phyloP scores from a whole-genome alignment of 257 asterid species.

The Marsdenia floribunda region DNA sequence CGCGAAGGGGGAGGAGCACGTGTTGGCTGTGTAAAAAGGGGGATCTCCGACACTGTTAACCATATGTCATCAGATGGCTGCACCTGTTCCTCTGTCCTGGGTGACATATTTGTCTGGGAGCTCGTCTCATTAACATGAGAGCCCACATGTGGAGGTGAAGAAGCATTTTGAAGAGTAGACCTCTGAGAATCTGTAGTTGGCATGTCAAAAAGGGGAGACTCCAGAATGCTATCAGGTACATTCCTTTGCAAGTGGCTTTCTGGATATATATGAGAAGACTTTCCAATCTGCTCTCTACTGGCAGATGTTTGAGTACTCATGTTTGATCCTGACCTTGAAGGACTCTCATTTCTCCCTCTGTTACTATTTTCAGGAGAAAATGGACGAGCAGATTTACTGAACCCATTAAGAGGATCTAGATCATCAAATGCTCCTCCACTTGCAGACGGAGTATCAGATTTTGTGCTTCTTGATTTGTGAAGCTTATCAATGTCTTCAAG shows the following conservation, averaged over 20 bases:
- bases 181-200: slow-evolving; percentile 61
- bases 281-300: slow-evolving; percentile 42
- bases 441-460: slow-evolving; percentile 48
- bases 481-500: slow-evolving; percentile 56
- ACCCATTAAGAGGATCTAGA: slow-evolving; percentile 62
- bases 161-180: slow-evolving; percentile 44
- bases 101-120: slow-evolving; percentile 43
- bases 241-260: slow-evolving; percentile 47
- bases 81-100: slow-evolving; percentile 47
- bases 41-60: slow-evolving; percentile 88
- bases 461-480: slow-evolving; percentile 54
- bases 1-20: slow-evolving; percentile 97
- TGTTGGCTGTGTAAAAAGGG: slow-evolving; percentile 85
- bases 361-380: slow-evolving; percentile 50
- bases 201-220: slow-evolving; percentile 66
- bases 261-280: slow-evolving; percentile 50
- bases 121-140: slow-evolving; percentile 35
- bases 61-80: slow-evolving; percentile 67
- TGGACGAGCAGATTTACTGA: slow-evolving; percentile 50
- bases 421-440: slow-evolving; percentile 68
- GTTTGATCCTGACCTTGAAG: slow-evolving; percentile 40
- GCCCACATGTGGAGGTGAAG: slow-evolving; percentile 46
- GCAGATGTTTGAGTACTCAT: slow-evolving; percentile 36
- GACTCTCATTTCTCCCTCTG: slow-evolving; percentile 49
- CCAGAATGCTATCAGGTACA: slow-evolving; percentile 52